Conservation (phyloP, 192 early-diverging fungal genomes). For the Linderina pennispora region DNA sequence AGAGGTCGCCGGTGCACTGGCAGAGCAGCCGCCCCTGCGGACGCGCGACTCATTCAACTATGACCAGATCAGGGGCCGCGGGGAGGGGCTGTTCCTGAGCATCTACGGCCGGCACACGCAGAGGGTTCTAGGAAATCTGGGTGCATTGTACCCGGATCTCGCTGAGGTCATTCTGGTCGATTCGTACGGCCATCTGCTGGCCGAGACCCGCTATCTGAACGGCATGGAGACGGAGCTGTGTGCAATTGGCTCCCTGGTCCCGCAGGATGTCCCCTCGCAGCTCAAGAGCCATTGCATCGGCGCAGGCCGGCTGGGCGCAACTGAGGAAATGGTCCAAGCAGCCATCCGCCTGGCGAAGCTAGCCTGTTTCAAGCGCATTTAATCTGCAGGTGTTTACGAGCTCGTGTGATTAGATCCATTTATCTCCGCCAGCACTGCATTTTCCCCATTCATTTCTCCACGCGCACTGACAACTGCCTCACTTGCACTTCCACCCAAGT, state of each 20-base stretch:
- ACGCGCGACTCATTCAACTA: constrained; percentile 6
- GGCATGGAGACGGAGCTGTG: constrained; percentile 31
- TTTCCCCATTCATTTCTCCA: no score
- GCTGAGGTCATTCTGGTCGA: constrained; percentile 25
- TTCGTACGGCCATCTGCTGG: constrained; percentile 22
- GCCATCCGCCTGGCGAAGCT: constrained; percentile 26
- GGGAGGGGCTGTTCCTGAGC: constrained; percentile 10
- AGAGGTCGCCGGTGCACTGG: constrained; percentile 3
- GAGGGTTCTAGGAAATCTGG: constrained; percentile 13
- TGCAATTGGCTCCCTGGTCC: constrained; percentile 24
- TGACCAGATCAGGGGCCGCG: constrained; percentile 11
- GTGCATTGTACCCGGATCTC: constrained; percentile 21
- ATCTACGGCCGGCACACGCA: constrained; percentile 19
- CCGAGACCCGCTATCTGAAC: constrained; percentile 14
- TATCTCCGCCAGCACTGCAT: no score
- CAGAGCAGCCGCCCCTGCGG: background rate
- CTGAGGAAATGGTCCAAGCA: constrained; percentile 25
- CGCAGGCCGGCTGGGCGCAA: constrained; percentile 22
- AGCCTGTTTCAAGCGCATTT: no score
- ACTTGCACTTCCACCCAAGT: no score
- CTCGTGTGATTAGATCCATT: no score
- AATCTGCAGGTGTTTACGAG: no score
- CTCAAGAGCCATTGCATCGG: constrained; percentile 40
- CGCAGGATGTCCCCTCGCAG: constrained; percentile 26
- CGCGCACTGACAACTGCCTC: no score